These are phyloP conservation scores for Curvularia lunata DNA, from an alignment of 2,329 filamentous ascomycete species.

Conservation along the genomic window DNA sequence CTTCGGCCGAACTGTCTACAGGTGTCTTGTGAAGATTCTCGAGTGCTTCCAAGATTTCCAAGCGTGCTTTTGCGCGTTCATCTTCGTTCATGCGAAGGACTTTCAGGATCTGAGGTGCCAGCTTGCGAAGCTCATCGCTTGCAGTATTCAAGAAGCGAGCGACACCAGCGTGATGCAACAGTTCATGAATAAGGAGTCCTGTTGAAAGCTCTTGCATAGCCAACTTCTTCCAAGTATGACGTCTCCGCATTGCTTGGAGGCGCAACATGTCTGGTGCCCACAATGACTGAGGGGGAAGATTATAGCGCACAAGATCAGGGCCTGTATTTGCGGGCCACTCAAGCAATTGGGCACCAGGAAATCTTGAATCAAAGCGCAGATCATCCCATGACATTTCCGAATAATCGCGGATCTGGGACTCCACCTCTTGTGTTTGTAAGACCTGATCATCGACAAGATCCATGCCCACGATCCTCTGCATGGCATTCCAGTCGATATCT, in stretches of 20 bases:
- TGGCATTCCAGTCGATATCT: slow-evolving; percentile 32
- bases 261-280: slow-evolving; percentile 49
- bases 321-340: slow-evolving; percentile 54
- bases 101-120: slow-evolving; percentile 33
- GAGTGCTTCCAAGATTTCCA: slow-evolving; percentile 27
- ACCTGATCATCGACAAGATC: slow-evolving; percentile 34
- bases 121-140: slow-evolving; percentile 5
- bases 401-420: slow-evolving; percentile 22
- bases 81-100: slow-evolving; percentile 13
- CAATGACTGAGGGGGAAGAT: slow-evolving; percentile 55
- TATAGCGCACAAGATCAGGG: slow-evolving; percentile 30
- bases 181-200: slow-evolving; percentile 49
- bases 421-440: slow-evolving; percentile 22
- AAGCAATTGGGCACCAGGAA: slow-evolving; percentile 31
- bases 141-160: slow-evolving; percentile 12
- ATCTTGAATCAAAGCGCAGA: slow-evolving; percentile 38
- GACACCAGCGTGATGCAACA: slow-evolving; percentile 35
- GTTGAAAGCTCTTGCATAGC: slow-evolving; percentile 50
- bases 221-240: slow-evolving; percentile 53
- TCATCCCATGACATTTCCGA: slow-evolving; percentile 34
- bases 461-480: slow-evolving; percentile 31
- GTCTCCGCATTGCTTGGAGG: slow-evolving; percentile 35
- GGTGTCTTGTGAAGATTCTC: slow-evolving; percentile 19
- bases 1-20: slow-evolving; percentile 20
- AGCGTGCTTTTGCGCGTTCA: slow-evolving; percentile 12